Evolutionary conservation across 179 eudicot genomes (phyloP).

Genomic region (Silene coronaria): DNA sequence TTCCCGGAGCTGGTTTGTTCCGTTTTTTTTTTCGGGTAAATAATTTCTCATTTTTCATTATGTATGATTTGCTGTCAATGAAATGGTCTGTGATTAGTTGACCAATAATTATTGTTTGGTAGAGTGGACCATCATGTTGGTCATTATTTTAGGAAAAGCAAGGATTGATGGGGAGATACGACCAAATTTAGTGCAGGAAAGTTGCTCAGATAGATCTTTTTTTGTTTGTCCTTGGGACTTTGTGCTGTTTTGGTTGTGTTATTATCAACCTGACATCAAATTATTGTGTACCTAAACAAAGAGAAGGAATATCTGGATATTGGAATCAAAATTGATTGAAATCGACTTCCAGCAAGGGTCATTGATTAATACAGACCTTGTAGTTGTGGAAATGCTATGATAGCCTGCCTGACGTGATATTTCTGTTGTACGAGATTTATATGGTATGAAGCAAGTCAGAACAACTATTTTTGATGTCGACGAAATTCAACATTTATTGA

Average conservation of each 20-base stretch:
- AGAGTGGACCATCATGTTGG: neutral
- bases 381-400: too few relatives aligned
- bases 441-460: too few relatives aligned
- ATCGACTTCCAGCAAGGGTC: too few relatives aligned
- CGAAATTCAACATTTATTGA: too few relatives aligned
- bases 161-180: neutral
- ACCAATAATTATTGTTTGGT: neutral
- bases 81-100: neutral
- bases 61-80: neutral
- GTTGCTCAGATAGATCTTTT: neutral
- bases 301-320: too few relatives aligned
- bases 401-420: too few relatives aligned
- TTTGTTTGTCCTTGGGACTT: neutral
- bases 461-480: too few relatives aligned
- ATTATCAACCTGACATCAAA: neutral
- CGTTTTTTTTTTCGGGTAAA: neutral
- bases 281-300: neutral
- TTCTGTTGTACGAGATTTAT: too few relatives aligned
- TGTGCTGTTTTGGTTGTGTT: neutral
- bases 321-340: too few relatives aligned
- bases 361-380: too few relatives aligned
- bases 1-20: neutral
- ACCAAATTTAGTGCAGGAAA: neutral
- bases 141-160: neutral
- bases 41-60: neutral